Evolutionary conservation across 2,329 filamentous ascomycete genomes (phyloP).

Genomic region (Alternaria sp.): DNA sequence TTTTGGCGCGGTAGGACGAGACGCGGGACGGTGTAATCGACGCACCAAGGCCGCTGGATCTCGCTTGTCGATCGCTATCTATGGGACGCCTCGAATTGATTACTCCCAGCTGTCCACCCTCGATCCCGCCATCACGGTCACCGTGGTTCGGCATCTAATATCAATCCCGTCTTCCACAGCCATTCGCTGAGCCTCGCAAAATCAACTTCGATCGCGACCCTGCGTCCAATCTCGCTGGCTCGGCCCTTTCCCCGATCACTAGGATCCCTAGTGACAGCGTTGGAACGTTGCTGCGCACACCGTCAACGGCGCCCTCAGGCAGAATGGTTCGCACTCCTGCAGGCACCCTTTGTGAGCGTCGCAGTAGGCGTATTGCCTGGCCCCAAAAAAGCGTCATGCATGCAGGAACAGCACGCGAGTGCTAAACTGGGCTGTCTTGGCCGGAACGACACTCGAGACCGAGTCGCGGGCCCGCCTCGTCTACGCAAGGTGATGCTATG

Average conservation of each 20-base stretch:
- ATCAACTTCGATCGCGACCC: neutral
- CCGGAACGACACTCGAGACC: conserved; percentile 17
- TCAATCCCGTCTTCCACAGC: neutral
- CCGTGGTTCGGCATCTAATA: conserved; percentile 9
- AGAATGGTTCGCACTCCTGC: neutral
- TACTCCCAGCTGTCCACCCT: conserved; percentile 10
- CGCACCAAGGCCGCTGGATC: conserved; percentile 2
- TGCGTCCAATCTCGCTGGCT: conserved; percentile 1
- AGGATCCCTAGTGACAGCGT: neutral
- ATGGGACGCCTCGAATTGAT: conserved; percentile 18
- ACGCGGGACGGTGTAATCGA: neutral
- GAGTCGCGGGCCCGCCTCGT: conserved; percentile 26
- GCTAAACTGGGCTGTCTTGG: conserved; percentile 25
- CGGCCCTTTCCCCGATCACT: neutral
- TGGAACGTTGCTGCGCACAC: neutral
- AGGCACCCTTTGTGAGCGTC: neutral
- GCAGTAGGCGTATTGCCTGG: conserved; percentile 17
- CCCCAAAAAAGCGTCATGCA: conserved; percentile 17
- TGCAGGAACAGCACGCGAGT: conserved; percentile 20
- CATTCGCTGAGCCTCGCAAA: neutral
- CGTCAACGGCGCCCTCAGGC: neutral
- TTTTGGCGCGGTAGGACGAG: neutral
- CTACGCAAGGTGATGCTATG: conserved; percentile 14
- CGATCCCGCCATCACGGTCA: conserved; percentile 1
- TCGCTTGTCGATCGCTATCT: conserved; percentile 14